A percentile compares a stretch with the other conserved stretches of the same genome.
These are phyloP conservation scores for Leccinum ponderosum DNA, from an alignment of 1,284 basidiomycete species.

Conservation along the genomic window DNA sequence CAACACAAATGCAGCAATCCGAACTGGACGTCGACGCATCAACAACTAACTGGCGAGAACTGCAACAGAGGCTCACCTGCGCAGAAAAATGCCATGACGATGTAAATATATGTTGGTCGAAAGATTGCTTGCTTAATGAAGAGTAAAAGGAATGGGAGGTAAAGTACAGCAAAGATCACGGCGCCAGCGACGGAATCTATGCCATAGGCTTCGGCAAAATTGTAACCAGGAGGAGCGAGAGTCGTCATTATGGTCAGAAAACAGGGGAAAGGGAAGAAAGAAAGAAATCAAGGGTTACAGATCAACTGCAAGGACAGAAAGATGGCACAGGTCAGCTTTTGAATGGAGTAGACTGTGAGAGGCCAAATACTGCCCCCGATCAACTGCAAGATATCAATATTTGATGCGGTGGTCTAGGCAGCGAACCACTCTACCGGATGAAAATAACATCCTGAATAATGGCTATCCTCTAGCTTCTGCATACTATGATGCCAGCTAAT, in stretches of 20 bases:
- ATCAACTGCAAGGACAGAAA: constrained; percentile 17
- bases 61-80: constrained; percentile 36
- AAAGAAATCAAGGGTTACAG: constrained; percentile 9
- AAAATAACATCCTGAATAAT: neutral
- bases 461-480: neutral
- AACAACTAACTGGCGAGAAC: neutral
- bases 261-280: neutral
- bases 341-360: constrained; percentile 7
- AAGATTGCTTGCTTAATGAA: constrained; percentile 40
- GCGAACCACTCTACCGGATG: neutral
- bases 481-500: neutral
- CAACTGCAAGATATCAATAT: constrained; percentile 1
- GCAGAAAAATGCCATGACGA: constrained; percentile 46
- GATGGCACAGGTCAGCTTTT: constrained; percentile 13
- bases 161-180: constrained; percentile 46
- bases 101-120: constrained; percentile 43
- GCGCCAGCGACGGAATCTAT: constrained; percentile 47
- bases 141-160: constrained; percentile 39
- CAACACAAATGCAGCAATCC: constrained; percentile 33
- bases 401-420: constrained; percentile 1
- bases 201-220: constrained; percentile 43
- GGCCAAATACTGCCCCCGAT: constrained; percentile 11
- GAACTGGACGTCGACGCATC: constrained; percentile 23
- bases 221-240: constrained; percentile 19
- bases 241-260: constrained; percentile 19